These are phyloP conservation scores for Dothistroma septosporum DNA, from an alignment of 2,329 filamentous ascomycete species.

Conservation along the genomic window DNA sequence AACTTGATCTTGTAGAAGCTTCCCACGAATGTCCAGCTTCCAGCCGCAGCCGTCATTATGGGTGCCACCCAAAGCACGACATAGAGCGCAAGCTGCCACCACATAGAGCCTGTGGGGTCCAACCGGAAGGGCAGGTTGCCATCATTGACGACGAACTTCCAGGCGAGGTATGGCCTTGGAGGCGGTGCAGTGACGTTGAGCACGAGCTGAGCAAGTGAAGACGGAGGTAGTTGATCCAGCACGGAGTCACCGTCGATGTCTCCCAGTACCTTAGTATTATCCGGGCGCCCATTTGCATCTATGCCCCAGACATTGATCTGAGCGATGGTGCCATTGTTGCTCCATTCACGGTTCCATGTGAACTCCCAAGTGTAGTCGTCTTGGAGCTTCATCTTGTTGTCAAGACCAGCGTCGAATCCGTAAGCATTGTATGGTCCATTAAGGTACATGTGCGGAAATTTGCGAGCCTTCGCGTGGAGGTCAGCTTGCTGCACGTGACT, in stretches of 20 bases:
- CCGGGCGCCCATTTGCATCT: conserved; percentile 57
- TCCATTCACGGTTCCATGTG: conserved; percentile 59
- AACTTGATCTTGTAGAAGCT: conserved; percentile 60
- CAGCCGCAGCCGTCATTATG: conserved; percentile 45
- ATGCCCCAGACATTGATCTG: conserved; percentile 64
- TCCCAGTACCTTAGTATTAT: conserved; percentile 54
- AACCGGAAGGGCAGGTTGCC: conserved; percentile 48
- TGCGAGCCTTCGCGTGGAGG: conserved; percentile 39
- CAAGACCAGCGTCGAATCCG: conserved; percentile 57
- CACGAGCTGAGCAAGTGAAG: conserved; percentile 40
- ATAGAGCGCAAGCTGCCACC: conserved; percentile 51
- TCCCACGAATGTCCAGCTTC: conserved; percentile 54
- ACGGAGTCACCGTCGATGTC: conserved; percentile 58
- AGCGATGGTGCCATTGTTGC: conserved; percentile 43
- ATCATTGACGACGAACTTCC: conserved; percentile 52
- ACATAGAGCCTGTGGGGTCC: conserved; percentile 51
- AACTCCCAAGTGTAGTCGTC: conserved; percentile 51
- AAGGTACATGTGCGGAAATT: conserved; percentile 59
- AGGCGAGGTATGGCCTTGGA: conserved; percentile 54
- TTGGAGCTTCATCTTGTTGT: conserved; percentile 48
- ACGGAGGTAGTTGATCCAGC: conserved; percentile 57
- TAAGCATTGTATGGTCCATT: conserved; percentile 60
- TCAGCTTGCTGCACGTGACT: conserved; percentile 58
- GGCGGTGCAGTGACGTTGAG: conserved; percentile 53
- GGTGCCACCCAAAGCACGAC: conserved; percentile 53